Evolutionary conservation across 2,329 filamentous ascomycete species (phyloP), one percentile per base, ranked within the genome.

Genomic region (Akanthomyces uredinophilus): DNA sequence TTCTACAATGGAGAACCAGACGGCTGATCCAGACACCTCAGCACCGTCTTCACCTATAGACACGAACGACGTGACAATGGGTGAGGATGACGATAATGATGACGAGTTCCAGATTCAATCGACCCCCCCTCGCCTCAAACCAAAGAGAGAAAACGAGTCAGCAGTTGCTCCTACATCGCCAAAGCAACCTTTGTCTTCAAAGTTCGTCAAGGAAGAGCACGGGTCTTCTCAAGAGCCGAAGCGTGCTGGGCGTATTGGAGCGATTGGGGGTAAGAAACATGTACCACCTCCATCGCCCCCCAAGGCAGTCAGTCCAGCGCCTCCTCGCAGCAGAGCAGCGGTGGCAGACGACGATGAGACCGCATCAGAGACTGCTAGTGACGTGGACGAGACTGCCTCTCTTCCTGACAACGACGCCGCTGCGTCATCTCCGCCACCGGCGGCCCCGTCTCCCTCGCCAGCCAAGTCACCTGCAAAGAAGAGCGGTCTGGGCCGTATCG

Each of bases 31-130:
- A 11, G 32, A 24, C 46, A 13, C 57, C 51, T 64, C 50, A 18
- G 60, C 63, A 1, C 58, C 68, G 1, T 64, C 67, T 5, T 63
- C 65, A 18, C 51, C 64, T 2, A 11, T 20, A 29, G 39, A 54
- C 10, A 29, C 8, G 16, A 55, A 53, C 16, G 50, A 55, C 16
- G 63, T 68, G 14, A 64, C 65, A 5, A 65, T 66, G 29, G 59
- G 54, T 24, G 55, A 61, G 6, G 64, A 65, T n/a, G 69, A 73
- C 22, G 73, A 73, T 4, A 76, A 80, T 13, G 78, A 79, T n/a
- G 78, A 78, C 50, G 81, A 82, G 61, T 84, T 83, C 53, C 78
- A 84, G 64, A 72, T 83, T 8, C 82, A 83, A 63, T 71, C 74
- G 22, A 81, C 80, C 1, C 81, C 81, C 3, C 75, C 78, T 16